Percentiles rank a stretch among this genome's conserved stretches.
phyloP scores from a whole-genome alignment of 768 basidiomycete species.

The Amanita brunnescens region DNA sequence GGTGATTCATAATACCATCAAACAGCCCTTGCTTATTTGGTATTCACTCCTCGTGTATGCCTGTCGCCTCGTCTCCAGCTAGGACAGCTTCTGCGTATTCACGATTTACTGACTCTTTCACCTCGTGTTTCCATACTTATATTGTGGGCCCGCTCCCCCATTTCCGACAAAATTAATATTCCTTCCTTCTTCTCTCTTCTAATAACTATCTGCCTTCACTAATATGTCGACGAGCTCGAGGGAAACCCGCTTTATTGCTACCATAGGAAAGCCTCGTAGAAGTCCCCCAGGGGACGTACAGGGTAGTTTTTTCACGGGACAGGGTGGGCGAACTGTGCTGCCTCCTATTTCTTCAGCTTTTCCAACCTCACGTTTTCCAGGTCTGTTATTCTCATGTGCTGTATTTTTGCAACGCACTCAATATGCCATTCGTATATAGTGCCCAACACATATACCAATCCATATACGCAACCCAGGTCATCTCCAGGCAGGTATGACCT shows the following conservation, averaged over 20 bases:
- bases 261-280: slow-evolving; percentile 58
- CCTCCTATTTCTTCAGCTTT: slow-evolving; percentile 79
- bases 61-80: slow-evolving; percentile 2
- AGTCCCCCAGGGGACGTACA: slow-evolving; percentile 61
- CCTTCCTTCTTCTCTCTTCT: slow-evolving; percentile 39
- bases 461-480: slow-evolving; percentile 59
- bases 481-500: slow-evolving; percentile 54
- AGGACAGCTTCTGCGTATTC: slow-evolving; percentile 1
- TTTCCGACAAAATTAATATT: slow-evolving; percentile 47
- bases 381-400: slow-evolving; percentile 61
- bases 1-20: slow-evolving; percentile 9
- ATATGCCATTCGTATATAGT: slow-evolving; percentile 49
- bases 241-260: slow-evolving; percentile 64
- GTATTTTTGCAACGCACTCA: slow-evolving; percentile 47
- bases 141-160: slow-evolving; percentile 27
- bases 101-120: slow-evolving; percentile 5
- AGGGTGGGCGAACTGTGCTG: slow-evolving; percentile 85
- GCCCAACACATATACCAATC: slow-evolving; percentile 47
- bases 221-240: slow-evolving; percentile 61
- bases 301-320: slow-evolving; percentile 61
- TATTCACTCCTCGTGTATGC: slow-evolving; percentile 7
- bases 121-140: slow-evolving; percentile 16
- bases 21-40: slow-evolving; percentile 8
- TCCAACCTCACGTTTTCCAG: slow-evolving; percentile 88
- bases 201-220: slow-evolving; percentile 52